These are phyloP conservation scores for Leishmania amazonensis DNA, from an alignment of 208 protist species.

Conservation along the genomic window DNA sequence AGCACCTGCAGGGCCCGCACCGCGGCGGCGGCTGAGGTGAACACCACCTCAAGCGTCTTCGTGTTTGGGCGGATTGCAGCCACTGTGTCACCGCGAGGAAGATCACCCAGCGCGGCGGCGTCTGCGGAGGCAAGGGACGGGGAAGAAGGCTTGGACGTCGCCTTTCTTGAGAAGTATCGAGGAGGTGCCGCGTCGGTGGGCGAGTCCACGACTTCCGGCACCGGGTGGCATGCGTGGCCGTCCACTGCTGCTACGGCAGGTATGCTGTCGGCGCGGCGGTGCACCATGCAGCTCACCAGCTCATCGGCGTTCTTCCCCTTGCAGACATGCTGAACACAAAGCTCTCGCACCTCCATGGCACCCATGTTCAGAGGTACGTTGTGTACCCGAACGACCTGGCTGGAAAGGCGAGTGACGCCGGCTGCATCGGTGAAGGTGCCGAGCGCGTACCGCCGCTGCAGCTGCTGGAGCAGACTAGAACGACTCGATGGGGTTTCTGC, in stretches of 20 bases:
- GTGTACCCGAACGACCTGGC: conserved; percentile 54
- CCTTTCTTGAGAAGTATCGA: background rate
- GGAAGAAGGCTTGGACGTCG: background rate
- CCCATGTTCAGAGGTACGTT: conserved; percentile 66
- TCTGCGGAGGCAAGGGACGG: background rate
- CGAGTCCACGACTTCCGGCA: background rate
- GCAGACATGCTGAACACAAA: conserved; percentile 48
- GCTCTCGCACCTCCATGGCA: conserved; percentile 59
- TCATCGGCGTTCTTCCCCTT: conserved; percentile 17
- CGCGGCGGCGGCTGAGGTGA: conserved; percentile 45
- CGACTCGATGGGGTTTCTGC: conserved; percentile 1
- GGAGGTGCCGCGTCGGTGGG: background rate
- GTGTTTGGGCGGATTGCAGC: conserved; percentile 21
- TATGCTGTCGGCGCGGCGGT: conserved; percentile 12
- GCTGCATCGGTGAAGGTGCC: conserved; percentile 47
- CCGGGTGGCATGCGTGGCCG: background rate
- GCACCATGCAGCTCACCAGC: conserved; percentile 66
- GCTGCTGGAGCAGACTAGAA: conserved; percentile 13
- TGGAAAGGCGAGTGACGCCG: conserved; percentile 45
- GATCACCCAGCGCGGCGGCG: background rate
- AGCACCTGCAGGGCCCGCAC: conserved; percentile 56
- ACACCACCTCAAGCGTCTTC: conserved; percentile 74
- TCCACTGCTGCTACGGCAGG: conserved; percentile 9
- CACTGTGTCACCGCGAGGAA: conserved; percentile 24
- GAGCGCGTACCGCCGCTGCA: conserved; percentile 20